Evolutionary conservation across 108 stramenopile species (phyloP).

Genomic region (Cylindrotheca closterium): DNA sequence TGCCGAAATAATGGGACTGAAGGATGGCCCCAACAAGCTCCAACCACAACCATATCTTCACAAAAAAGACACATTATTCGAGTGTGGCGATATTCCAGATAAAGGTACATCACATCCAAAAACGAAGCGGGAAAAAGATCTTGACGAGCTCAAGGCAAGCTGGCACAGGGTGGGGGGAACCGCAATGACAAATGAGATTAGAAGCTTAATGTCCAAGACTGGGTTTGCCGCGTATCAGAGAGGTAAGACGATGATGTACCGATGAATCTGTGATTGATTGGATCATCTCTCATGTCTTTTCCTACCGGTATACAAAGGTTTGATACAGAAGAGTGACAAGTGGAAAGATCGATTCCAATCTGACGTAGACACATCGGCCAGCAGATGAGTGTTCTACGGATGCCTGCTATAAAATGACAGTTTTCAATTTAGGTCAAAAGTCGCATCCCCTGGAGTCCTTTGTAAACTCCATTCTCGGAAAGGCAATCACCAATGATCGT

Average conservation of each 20-base stretch:
- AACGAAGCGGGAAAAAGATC: slow-evolving; percentile 12
- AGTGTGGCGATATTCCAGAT: slow-evolving; percentile 21
- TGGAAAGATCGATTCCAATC: slow-evolving; percentile 17
- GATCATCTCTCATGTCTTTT: too few species aligned
- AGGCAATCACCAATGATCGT: slow-evolving; percentile 49
- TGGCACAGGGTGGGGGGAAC: slow-evolving; percentile 4
- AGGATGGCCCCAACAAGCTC: slow-evolving; percentile 30
- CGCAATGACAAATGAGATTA: slow-evolving; percentile 9
- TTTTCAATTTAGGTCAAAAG: background rate
- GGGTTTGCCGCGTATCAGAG: background rate
- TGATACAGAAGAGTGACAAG: slow-evolving; percentile 9
- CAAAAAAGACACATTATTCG: slow-evolving; percentile 8
- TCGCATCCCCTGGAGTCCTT: slow-evolving; percentile 29
- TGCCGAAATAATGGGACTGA: slow-evolving; percentile 61
- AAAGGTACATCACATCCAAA: slow-evolving; percentile 12
- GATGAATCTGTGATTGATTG: too few species aligned
- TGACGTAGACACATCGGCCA: background rate
- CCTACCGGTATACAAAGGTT: background rate
- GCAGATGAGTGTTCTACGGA: too few species aligned
- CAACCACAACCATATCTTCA: slow-evolving; percentile 10
- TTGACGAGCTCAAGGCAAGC: slow-evolving; percentile 1
- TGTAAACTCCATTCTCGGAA: slow-evolving; percentile 25
- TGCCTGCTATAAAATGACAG: too few species aligned
- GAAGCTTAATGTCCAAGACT: slow-evolving; percentile 4
- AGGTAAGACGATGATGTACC: background rate